These are phyloP conservation scores for Phytopythium mirpurense DNA, from an alignment of 352 stramenopile species.

Conservation along the genomic window DNA sequence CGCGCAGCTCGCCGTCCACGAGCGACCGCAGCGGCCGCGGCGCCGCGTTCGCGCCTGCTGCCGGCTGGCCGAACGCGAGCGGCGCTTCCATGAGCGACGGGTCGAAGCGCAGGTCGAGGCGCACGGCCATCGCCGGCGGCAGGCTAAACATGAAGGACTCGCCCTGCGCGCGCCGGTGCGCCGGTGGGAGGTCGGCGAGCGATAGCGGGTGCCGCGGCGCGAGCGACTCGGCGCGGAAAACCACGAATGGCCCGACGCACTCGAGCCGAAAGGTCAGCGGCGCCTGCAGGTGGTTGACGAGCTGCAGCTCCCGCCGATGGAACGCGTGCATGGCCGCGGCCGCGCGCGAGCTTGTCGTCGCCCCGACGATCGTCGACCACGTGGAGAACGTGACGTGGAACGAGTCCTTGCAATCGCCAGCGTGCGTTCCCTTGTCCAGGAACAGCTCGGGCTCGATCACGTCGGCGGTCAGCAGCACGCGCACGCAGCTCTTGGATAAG, in stretches of 20 bases:
- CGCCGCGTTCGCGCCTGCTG: not conserved
- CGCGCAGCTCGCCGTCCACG: conserved; percentile 43
- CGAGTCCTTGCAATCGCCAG: not conserved
- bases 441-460: conserved; percentile 59
- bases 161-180: conserved; percentile 47
- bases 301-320: conserved; percentile 42
- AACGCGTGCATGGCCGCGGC: conserved; percentile 30
- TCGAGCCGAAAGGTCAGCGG: conserved; percentile 71
- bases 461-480: conserved; percentile 52
- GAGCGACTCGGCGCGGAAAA: conserved; percentile 57
- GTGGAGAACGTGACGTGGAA: conserved; percentile 66
- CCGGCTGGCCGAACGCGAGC: not conserved
- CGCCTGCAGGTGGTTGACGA: conserved; percentile 55
- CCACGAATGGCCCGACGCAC: conserved; percentile 49
- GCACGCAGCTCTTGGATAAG: conserved; percentile 41
- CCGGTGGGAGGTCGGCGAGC: conserved; percentile 38
- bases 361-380: conserved; percentile 38
- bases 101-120: conserved; percentile 59
- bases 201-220: conserved; percentile 60
- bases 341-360: not conserved
- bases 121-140: conserved; percentile 59
- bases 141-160: conserved; percentile 71
- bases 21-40: conserved; percentile 17
- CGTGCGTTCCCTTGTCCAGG: conserved; percentile 34
- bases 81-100: conserved; percentile 9